Percentiles rank a stretch among this genome's conserved stretches.
Evolutionary conservation across 2,329 filamentous ascomycete genomes (phyloP).

Genomic region (Fusarium sp.): DNA sequence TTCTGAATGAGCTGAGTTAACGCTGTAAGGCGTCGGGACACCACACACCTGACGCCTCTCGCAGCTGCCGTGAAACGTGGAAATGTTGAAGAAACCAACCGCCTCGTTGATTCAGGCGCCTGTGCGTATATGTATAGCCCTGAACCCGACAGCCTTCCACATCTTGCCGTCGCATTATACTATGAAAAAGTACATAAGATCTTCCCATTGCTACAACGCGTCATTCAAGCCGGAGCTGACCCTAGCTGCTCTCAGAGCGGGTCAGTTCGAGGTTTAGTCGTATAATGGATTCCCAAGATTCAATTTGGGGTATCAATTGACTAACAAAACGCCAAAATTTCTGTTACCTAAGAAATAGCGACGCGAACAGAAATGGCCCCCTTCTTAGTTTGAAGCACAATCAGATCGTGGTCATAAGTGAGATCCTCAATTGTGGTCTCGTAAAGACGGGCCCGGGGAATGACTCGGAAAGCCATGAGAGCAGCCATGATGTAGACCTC

Average conservation of each 20-base stretch:
- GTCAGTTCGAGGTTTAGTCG: too few relatives aligned
- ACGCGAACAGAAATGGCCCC: conserved; percentile 32
- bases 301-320: too few relatives aligned
- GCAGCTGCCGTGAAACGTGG: neutral
- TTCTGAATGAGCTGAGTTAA: neutral
- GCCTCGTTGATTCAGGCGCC: neutral
- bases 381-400: conserved; percentile 41
- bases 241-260: neutral
- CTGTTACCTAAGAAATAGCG: conserved; percentile 7
- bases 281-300: too few relatives aligned
- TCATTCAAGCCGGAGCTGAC: neutral
- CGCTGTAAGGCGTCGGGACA: neutral
- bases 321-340: too few relatives aligned
- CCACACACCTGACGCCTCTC: neutral
- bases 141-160: neutral
- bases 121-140: neutral
- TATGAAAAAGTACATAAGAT: neutral
- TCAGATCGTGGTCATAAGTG: conserved; percentile 40
- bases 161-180: neutral
- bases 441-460: conserved; percentile 29
- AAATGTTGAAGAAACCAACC: neutral
- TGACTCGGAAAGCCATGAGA: conserved; percentile 23
- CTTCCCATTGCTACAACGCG: neutral
- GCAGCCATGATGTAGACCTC: conserved; percentile 37
- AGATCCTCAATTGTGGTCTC: conserved; percentile 37